Evolutionary conservation across 306 rosid genomes (phyloP), one percentile per base, ranked within the genome.

Genomic region (Vachellia pachyceras): DNA sequence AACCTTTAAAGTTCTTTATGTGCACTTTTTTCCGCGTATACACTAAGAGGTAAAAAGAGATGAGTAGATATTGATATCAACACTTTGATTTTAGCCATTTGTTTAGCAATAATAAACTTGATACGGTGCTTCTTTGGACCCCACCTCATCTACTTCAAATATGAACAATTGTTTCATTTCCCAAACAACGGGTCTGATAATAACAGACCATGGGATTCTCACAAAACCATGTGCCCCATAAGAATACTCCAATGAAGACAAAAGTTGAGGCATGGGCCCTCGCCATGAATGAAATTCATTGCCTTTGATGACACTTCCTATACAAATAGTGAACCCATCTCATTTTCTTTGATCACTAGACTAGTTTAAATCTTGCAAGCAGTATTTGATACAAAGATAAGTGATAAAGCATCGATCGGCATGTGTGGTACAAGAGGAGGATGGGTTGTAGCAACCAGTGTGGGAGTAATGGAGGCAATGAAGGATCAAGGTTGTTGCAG

Each of bases 401-500:
- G 44, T 14, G 17, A 40, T 14, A 40, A 14, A 64, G 22, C 44
- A 35, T 64, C 58, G n/a, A 77, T 29, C 40, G 25, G 5, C 25
- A 87, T 86, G 86, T 84, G 87, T 63, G 73, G 75, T 36, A 36
- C 76, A 57, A 82, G 84, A 10, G 87, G 77, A 50, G 66, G 73
- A 71, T 82, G 83, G 75, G 72, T 50, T 67, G 80, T 69, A 42
- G 85, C 85, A 9, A 49, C 73, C 0, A 76, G 66, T 76, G 68
- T 71, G 23, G 78, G 78, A 61, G 69, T 49, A 10, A 72, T 82
- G 47, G 66, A 82, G 82, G 82, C 78, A 3, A 67, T 90, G 87
- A 87, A 87, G 84, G 94, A 90, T 69, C 91, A 90, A 81, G 92
- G 94, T 10, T 80, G 86, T 40, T 87, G 91, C 83, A 83, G 70